Base-by-base conservation (phyloP, 2,329 filamentous ascomycete species). In the Blastomyces parvus region DNA sequence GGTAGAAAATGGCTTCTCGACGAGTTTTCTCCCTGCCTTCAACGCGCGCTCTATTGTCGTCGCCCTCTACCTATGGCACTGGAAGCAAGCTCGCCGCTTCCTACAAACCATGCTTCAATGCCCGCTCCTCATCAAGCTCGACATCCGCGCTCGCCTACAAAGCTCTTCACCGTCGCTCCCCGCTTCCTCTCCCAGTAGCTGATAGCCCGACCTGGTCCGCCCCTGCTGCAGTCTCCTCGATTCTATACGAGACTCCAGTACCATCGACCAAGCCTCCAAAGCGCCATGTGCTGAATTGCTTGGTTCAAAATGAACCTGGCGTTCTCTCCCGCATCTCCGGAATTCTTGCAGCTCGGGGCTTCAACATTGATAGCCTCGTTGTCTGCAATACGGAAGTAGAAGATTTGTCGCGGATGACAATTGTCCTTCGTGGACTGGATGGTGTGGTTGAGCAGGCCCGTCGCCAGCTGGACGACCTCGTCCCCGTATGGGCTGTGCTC, bases 321-420 rank as follows among this genome's bases (percentile, higher is more conserved):
- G 94, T 99, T 63, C 83, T 99, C 64, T 97, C 93, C 61, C 91
- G 94, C 65, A 90, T 99, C 11, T 97, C 94, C 0, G 94, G 94
- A 62, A 97, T 99, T 73, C 83, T 99, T 42, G 94, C 94, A 14
- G 94, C 94, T 53, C 86, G 94, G 64, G 94, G 94, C 68, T 99
- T 99, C 86, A 99, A 99, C 82, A 99, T 99, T 72, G 94, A 99
- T 83, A 96, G 90, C 62, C 82, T 99, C 67, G 94, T 99, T 62
- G 94, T 99, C 66, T 99, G 94, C 82, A 94, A 90, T 78, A 99
- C 94, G 66, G 94, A 99, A 79, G 92, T 99, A 33, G 90, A 93
- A 71, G 94, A 99, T 73, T 83, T 99, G 61, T 96, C 91, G 42
- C 91, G 94, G 74, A 99, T 99, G 94, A 99, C 94, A 63, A 97